Evolutionary conservation across 495 filamentous ascomycete species (phyloP).

Genomic region (Cercophora sp.): DNA sequence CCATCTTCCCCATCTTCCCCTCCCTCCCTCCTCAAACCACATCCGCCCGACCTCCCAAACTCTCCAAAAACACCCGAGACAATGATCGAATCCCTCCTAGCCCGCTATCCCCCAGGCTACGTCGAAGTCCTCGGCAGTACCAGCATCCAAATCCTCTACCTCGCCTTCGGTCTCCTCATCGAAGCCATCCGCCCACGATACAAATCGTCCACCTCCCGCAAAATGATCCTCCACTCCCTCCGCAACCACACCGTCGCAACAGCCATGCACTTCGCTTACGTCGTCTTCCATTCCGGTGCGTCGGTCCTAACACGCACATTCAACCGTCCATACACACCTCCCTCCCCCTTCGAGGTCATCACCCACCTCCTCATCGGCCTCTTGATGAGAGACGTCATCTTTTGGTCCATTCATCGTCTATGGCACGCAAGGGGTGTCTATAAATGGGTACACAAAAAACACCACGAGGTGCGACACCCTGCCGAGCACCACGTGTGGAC

Average conservation of each 20-base stretch:
- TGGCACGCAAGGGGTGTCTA: background rate
- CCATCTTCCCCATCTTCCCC: too few relatives aligned
- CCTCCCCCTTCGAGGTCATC: background rate
- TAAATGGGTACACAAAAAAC: background rate
- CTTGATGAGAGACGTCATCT: background rate
- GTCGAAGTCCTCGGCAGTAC: slow-evolving; percentile 1
- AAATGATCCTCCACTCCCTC: slow-evolving; percentile 1
- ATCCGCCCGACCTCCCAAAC: background rate
- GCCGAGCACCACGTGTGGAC: slow-evolving; percentile 1
- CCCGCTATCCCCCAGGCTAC: slow-evolving; percentile 5
- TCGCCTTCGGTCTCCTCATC: slow-evolving; percentile 5
- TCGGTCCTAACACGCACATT: slow-evolving; percentile 3
- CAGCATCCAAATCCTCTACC: background rate
- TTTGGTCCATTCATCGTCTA: slow-evolving; percentile 1
- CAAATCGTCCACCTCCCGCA: background rate
- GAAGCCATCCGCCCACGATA: background rate
- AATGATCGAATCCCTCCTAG: background rate
- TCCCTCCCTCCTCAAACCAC: too few relatives aligned
- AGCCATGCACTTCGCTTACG: background rate
- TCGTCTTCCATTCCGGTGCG: background rate
- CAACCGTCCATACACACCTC: background rate
- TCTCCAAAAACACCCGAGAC: background rate
- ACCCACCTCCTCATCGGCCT: background rate
- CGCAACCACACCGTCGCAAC: slow-evolving; percentile 1
- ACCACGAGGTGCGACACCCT: background rate